Conservation (phyloP, 441 rosid genomes). For the Pelargonium myrrhifolium region DNA sequence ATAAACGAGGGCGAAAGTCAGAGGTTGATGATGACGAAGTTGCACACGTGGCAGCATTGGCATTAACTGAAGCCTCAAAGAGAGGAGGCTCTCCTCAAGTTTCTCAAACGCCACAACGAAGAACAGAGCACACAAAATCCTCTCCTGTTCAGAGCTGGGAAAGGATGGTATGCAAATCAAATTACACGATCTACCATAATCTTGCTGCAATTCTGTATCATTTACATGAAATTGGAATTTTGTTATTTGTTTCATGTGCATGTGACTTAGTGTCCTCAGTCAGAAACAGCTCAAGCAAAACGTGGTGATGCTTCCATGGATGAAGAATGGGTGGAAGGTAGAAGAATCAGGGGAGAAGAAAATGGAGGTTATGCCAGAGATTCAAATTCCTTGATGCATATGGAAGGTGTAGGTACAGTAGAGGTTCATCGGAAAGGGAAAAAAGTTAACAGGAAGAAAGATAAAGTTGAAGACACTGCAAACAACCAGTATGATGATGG, state of each 20-base stretch:
- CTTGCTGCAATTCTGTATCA: constrained; percentile 5
- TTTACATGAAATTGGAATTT: not conserved
- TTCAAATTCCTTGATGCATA: constrained; percentile 35
- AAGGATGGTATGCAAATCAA: constrained; percentile 41
- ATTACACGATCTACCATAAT: constrained; percentile 1
- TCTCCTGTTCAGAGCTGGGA: constrained; percentile 50
- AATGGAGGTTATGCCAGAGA: constrained; percentile 35
- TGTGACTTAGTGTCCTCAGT: constrained; percentile 32
- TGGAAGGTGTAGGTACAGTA: constrained; percentile 57
- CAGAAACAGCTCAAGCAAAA: constrained; percentile 38
- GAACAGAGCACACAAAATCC: constrained; percentile 32
- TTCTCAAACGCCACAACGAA: constrained; percentile 33
- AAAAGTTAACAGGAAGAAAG: constrained; percentile 41
- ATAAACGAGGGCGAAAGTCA: constrained; percentile 43
- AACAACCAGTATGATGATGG: constrained; percentile 55
- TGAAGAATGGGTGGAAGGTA: constrained; percentile 39
- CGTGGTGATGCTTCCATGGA: constrained; percentile 29
- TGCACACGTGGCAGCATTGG: constrained; percentile 57
- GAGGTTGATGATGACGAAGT: constrained; percentile 51
- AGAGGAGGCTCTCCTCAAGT: constrained; percentile 54
- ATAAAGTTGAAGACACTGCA: constrained; percentile 45
- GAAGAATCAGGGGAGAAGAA: constrained; percentile 34
- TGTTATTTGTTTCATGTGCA: constrained; percentile 16
- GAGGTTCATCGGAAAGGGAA: constrained; percentile 44
- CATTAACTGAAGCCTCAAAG: constrained; percentile 55